These are phyloP conservation scores for Graphiopsis chlorocephala DNA, from an alignment of 2,329 filamentous ascomycete genomes.

Conservation along the genomic window DNA sequence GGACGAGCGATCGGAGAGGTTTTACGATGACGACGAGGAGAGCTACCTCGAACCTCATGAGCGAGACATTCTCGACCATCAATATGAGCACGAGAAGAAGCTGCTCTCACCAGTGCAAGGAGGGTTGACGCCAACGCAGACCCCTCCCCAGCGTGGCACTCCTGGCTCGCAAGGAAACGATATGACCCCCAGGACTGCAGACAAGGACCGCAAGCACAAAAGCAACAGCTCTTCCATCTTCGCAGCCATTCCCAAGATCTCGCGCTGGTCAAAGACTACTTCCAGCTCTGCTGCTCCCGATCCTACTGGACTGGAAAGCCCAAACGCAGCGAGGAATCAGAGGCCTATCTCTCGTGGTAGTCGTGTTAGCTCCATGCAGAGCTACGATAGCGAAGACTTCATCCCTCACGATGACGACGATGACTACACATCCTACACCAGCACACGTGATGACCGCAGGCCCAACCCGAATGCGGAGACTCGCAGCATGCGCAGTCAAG, in stretches of 20 bases:
- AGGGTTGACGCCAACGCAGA: constrained; percentile 33
- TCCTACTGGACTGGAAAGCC: constrained; percentile 29
- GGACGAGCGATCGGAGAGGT: constrained; percentile 54
- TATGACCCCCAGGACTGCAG: constrained; percentile 69
- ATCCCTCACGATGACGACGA: constrained; percentile 60
- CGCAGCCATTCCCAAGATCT: constrained; percentile 70
- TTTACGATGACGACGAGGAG: constrained; percentile 36
- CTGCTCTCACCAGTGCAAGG: constrained; percentile 57
- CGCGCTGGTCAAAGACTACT: constrained; percentile 95
- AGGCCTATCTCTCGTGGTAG: constrained; percentile 65
- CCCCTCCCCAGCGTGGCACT: constrained; percentile 55
- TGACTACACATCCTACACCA: constrained; percentile 40
- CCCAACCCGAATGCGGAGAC: constrained; percentile 20
- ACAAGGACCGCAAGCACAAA: constrained; percentile 81
- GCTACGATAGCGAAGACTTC: constrained; percentile 50
- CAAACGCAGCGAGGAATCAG: constrained; percentile 20
- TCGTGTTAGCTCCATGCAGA: constrained; percentile 57
- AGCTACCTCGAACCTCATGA: constrained; percentile 49
- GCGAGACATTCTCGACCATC: constrained; percentile 47
- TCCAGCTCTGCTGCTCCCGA: constrained; percentile 71
- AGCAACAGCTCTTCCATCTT: constrained; percentile 78
- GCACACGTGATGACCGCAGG: constrained; percentile 20
- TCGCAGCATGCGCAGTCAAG: constrained; percentile 37
- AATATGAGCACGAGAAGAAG: constrained; percentile 59
- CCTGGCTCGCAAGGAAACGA: constrained; percentile 64